A percentile compares a stretch with the other conserved stretches of the same genome.
phyloP scores from a whole-genome alignment of 2,329 filamentous ascomycete species.

The Clonostachys byssicola region DNA sequence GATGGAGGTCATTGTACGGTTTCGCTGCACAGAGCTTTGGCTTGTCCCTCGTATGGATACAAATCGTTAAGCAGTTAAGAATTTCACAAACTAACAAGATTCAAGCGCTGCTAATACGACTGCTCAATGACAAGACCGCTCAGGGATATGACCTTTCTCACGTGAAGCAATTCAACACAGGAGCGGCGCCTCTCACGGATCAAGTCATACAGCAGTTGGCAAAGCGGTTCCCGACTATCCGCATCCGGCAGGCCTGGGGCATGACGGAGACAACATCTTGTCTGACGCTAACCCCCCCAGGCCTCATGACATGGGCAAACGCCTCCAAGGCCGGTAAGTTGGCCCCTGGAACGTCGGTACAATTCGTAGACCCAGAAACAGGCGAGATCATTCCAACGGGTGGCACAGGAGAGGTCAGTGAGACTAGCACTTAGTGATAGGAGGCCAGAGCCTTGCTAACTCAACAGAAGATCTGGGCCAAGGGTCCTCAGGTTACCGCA shows the following conservation, averaged over 20 bases:
- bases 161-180: background rate
- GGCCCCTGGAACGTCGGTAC: background rate
- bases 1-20: slow-evolving; percentile 45
- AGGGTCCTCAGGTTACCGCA: background rate
- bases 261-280: background rate
- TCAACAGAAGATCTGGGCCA: background rate
- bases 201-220: background rate
- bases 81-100: background rate
- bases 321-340: background rate
- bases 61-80: background rate
- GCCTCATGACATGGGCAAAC: background rate
- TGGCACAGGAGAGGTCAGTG: background rate
- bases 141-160: background rate
- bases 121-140: background rate
- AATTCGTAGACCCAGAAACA: background rate
- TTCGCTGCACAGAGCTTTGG: slow-evolving; percentile 49
- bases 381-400: background rate
- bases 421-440: too few relatives aligned
- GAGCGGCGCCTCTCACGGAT: background rate
- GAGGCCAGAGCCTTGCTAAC: background rate
- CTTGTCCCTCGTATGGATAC: slow-evolving; percentile 46
- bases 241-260: background rate
- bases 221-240: background rate
- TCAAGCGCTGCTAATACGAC: background rate
- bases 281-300: background rate